Conservation (phyloP, 768 basidiomycete species). For the Mycena capillaripes region DNA sequence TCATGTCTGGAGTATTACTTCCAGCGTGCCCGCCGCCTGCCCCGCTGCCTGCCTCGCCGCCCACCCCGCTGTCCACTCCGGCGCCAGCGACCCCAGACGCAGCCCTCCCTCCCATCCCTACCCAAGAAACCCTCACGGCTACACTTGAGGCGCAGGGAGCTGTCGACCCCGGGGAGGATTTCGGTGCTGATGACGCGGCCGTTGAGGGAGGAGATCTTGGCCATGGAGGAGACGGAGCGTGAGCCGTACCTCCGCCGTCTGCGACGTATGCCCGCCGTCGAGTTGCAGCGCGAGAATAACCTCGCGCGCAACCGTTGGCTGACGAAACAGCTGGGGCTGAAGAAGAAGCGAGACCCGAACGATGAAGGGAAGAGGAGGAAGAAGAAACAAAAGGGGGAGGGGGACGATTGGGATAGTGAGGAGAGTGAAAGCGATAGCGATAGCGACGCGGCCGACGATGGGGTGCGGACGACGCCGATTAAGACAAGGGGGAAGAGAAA, state of each 20-base stretch:
- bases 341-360: not conserved
- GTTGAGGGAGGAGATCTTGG: not conserved
- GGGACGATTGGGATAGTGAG: not conserved
- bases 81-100: too few species aligned
- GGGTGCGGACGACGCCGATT: not conserved
- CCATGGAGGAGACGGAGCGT: not conserved
- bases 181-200: not conserved
- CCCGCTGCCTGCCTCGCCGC: not conserved
- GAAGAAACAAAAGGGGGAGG: not conserved
- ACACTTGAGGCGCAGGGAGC: too few species aligned
- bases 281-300: slow-evolving; percentile 3
- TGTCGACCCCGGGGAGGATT: too few species aligned
- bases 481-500: not conserved
- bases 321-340: not conserved
- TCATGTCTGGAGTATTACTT: not conserved
- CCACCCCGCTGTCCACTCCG: not conserved
- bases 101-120: not conserved
- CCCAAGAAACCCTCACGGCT: too few species aligned
- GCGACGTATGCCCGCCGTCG: not conserved
- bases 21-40: not conserved
- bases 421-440: not conserved
- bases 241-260: not conserved
- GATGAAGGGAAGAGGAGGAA: not conserved
- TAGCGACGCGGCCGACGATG: not conserved
- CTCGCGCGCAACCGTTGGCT: not conserved